Evolutionary conservation across 805 yeast species (phyloP).

Genomic region (Candida bentonensis): DNA sequence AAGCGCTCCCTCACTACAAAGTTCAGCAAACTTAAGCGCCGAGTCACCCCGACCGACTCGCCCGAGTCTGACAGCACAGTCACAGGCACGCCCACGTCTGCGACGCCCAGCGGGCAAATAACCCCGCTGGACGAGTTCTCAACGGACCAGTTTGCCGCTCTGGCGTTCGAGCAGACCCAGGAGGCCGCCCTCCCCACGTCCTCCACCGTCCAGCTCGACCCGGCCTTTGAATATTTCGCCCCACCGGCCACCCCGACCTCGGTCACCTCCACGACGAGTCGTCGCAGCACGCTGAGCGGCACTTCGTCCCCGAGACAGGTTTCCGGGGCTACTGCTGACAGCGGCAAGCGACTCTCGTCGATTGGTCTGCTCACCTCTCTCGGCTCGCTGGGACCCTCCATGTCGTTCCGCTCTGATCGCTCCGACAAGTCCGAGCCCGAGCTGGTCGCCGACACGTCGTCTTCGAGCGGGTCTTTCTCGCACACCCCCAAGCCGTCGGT

Average conservation of each 20-base stretch:
- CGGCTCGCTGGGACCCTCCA: not conserved
- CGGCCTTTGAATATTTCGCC: not conserved
- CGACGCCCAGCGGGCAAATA: not conserved
- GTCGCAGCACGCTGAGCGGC: constrained; percentile 1
- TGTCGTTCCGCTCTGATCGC: not conserved
- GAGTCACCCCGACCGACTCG: not conserved
- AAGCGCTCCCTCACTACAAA: constrained; percentile 1
- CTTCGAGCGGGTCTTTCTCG: not conserved
- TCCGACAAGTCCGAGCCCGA: not conserved
- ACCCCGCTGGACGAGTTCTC: not conserved
- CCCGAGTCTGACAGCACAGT: too few species aligned
- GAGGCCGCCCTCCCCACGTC: not conserved
- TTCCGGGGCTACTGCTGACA: too few species aligned
- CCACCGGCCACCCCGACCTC: not conserved
- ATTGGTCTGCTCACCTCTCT: not conserved
- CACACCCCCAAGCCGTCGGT: not conserved
- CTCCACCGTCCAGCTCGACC: constrained; percentile 1
- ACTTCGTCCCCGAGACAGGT: not conserved
- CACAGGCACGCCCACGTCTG: not conserved
- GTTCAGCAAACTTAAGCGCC: not conserved
- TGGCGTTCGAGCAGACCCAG: constrained; percentile 1
- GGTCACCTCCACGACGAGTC: not conserved
- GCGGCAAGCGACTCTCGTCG: not conserved
- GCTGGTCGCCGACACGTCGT: not conserved
- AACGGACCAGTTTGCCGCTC: not conserved